These are phyloP conservation scores for Apiotrichum siamense DNA, from an alignment of 1,284 basidiomycete species.

Conservation along the genomic window DNA sequence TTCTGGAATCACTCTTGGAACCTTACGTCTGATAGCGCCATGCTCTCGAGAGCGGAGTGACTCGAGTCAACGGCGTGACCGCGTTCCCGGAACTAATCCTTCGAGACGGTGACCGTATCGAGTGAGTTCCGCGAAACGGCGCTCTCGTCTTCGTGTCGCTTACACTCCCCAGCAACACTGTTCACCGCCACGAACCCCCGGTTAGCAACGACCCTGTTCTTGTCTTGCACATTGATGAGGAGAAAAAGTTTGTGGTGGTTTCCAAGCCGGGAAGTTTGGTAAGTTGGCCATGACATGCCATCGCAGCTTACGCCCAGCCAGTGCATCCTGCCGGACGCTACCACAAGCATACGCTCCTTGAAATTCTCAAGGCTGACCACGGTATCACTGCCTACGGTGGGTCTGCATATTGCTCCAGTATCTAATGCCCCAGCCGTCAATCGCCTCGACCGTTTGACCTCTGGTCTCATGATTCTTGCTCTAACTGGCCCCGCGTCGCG, in stretches of 20 bases:
- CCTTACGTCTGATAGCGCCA: conserved; percentile 57
- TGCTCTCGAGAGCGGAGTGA: conserved; percentile 88
- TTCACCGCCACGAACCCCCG: conserved; percentile 94
- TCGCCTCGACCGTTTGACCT: conserved; percentile 87
- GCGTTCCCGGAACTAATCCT: conserved; percentile 76
- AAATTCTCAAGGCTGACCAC: conserved; percentile 80
- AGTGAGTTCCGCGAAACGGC: conserved; percentile 57
- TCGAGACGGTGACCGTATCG: conserved; percentile 80
- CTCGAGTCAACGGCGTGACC: conserved; percentile 80
- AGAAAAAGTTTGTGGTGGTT: conserved; percentile 80
- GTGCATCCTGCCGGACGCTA: conserved; percentile 86
- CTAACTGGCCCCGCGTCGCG: conserved; percentile 67
- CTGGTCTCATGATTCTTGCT: conserved; percentile 92
- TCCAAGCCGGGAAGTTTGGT: conserved; percentile 92
- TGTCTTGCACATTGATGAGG: conserved; percentile 68
- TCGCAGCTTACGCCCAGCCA: conserved; percentile 53
- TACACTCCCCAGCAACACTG: conserved; percentile 66
- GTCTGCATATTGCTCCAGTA: no score
- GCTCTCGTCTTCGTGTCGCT: background rate
- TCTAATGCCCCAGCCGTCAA: conserved; percentile 97
- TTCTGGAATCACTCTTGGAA: background rate
- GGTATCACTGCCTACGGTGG: conserved; percentile 63
- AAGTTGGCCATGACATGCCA: conserved; percentile 43
- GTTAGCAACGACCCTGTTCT: conserved; percentile 80
- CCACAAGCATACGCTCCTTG: conserved; percentile 77